Evolutionary conservation across 768 basidiomycete species (phyloP), one percentile per base, ranked within the genome.

Genomic region (Mycena indigotica): DNA sequence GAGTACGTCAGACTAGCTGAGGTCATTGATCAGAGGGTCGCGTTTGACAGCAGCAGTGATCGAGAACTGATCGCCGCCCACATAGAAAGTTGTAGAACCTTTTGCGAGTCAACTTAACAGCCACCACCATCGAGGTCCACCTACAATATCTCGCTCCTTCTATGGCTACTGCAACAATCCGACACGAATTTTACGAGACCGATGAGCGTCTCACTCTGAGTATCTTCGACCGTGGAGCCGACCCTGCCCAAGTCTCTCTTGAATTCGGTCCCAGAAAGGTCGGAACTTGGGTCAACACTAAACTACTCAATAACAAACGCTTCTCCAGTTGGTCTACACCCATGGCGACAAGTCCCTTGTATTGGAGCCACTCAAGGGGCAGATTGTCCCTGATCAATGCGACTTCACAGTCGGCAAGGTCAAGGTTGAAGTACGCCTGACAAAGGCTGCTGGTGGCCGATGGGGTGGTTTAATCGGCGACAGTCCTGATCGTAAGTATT

Each of bases 111-210:
- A 28, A 16, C 46, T 21, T 52, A 28, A 77, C 76, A 76, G 63
- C 76, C 51, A 54, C 54, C 56, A 66, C 75, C 48, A 66, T 71
- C 46, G 72, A 75, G 77, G n/a, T n/a, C n/a, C n/a, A n/a, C 77
- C 67, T 17, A 52, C 39, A 38, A 40, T 19, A 5, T 12, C 25
- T 29, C 28, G 23, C 28, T 32, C 17, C 38, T 28, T 23, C 55
- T 17, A 40, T 24, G 30, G 5, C n/a, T 26, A 19, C 17, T 19
- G 35, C 19, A 44, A 46, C 29, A 56, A 32, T 55, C 26, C 92
- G 91, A 71, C 86, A 93, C 75, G 91, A 92, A 70, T 94, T 89
- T 71, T 94, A 93, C 72, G 92, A 94, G 73, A 89, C 86, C 13
- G 91, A 93, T 64, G 89, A 93, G 58, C 79, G 68, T 60, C 69